phyloP scores from a whole-genome alignment of 1,284 basidiomycete genomes.

The Trametes polyzona region DNA sequence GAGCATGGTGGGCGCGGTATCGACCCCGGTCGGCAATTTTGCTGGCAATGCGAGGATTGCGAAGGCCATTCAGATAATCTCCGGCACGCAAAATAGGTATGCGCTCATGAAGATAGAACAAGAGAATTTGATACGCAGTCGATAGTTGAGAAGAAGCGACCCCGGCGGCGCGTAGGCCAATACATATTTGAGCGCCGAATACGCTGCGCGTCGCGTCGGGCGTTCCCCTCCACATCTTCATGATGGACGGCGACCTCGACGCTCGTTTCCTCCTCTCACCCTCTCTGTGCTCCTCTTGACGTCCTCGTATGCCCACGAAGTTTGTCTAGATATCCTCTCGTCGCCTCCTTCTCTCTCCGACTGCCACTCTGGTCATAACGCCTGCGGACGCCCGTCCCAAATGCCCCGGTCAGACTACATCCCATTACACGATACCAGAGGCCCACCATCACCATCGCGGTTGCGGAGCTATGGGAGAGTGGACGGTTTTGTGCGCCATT shows the following conservation, averaged over 20 bases:
- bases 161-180: too few relatives aligned
- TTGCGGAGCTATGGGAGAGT: background rate
- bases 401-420: background rate
- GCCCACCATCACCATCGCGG: background rate
- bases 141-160: too few relatives aligned
- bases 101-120: too few relatives aligned
- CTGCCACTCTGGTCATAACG: background rate
- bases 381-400: background rate
- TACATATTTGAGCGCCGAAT: too few relatives aligned
- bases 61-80: too few relatives aligned
- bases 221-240: background rate
- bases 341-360: background rate
- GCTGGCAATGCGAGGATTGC: too few relatives aligned
- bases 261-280: background rate
- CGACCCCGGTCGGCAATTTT: too few relatives aligned
- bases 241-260: background rate
- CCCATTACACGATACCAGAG: background rate
- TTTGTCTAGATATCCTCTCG: background rate
- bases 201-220: background rate
- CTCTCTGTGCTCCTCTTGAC: background rate
- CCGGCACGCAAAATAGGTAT: too few relatives aligned
- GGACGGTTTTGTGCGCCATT: constrained; percentile 3
- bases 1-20: too few relatives aligned
- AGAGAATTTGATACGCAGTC: too few relatives aligned
- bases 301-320: background rate